Conservation (phyloP, 1,284 basidiomycete species). For the Exobasidium cylindrosporum region DNA sequence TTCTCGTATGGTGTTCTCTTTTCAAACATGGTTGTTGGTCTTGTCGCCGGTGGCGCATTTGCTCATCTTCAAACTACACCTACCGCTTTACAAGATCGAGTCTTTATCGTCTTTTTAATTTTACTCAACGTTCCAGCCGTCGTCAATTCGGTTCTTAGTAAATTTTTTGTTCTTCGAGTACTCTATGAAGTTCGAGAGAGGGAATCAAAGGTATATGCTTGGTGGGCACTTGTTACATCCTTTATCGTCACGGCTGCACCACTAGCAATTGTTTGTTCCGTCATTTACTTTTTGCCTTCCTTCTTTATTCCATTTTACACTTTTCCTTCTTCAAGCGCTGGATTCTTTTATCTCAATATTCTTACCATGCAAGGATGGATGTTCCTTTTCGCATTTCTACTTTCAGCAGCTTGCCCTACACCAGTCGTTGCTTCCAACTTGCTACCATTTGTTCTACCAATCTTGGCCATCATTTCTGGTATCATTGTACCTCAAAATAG, state of each 20-base stretch:
- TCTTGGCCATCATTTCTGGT: conserved; percentile 55
- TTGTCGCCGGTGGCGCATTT: conserved; percentile 39
- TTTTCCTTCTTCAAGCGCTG: conserved; percentile 29
- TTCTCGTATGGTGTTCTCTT: conserved; percentile 74
- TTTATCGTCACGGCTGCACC: conserved; percentile 37
- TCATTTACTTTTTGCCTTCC: conserved; percentile 50
- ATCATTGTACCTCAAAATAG: conserved; percentile 43
- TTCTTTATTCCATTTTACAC: conserved; percentile 45
- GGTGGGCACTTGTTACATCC: conserved; percentile 32
- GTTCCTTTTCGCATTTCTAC: conserved; percentile 40
- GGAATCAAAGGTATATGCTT: conserved; percentile 40
- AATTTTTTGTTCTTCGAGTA: conserved; percentile 41
- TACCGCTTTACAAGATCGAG: conserved; percentile 27
- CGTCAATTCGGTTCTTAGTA: conserved; percentile 40
- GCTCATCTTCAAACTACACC: conserved; percentile 22
- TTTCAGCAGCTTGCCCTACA: conserved; percentile 45
- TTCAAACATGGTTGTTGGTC: conserved; percentile 55
- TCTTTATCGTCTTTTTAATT: conserved; percentile 31
- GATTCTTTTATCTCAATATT: conserved; percentile 42
- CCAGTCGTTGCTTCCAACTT: conserved; percentile 48
- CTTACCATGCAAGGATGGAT: conserved; percentile 19
- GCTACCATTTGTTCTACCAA: conserved; percentile 50
- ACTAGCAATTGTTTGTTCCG: conserved; percentile 40
- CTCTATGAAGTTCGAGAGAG: conserved; percentile 36
- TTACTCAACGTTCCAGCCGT: conserved; percentile 39